Percentiles rank a stretch among this genome's conserved stretches.
Conservation (phyloP, 345 rosid genomes). For the Laguncularia racemosa region DNA sequence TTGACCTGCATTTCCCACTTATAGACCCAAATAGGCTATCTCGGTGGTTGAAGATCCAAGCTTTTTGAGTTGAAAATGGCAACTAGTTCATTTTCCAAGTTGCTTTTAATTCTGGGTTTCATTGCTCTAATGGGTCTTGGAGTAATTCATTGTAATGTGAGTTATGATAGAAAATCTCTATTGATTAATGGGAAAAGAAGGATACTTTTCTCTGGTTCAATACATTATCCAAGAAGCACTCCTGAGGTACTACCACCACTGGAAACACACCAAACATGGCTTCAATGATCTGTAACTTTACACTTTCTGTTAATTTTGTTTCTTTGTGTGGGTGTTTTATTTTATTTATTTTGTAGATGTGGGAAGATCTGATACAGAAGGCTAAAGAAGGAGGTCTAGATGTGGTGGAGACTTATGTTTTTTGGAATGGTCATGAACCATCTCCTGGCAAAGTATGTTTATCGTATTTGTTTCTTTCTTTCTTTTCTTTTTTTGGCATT, state of each 20-base stretch:
- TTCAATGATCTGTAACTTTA: neutral
- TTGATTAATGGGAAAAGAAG: conserved; percentile 79
- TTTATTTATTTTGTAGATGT: conserved; percentile 52
- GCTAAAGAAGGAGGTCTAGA: conserved; percentile 96
- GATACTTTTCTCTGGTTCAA: conserved; percentile 87
- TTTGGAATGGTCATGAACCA: conserved; percentile 99
- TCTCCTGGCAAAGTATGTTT: conserved; percentile 82
- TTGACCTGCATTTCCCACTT: no score
- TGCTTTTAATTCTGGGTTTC: conserved; percentile 33
- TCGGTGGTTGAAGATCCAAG: no score
- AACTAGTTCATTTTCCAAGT: conserved; percentile 22
- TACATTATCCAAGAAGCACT: conserved; percentile 92
- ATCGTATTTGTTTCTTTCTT: neutral
- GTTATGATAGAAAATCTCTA: conserved; percentile 86
- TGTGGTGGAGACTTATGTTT: conserved; percentile 94
- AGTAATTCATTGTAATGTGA: conserved; percentile 49
- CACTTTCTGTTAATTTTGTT: neutral
- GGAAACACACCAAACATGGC: neutral
- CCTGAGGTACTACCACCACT: conserved; percentile 43
- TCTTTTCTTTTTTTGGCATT: neutral
- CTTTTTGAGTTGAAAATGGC: conserved; percentile 28
- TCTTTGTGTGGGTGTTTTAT: neutral
- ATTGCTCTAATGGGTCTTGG: conserved; percentile 35
- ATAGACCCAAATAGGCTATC: neutral
- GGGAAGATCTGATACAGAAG: conserved; percentile 98